These are phyloP conservation scores for Candida coleopterorum DNA, from an alignment of 805 yeast species.

Conservation along the genomic window DNA sequence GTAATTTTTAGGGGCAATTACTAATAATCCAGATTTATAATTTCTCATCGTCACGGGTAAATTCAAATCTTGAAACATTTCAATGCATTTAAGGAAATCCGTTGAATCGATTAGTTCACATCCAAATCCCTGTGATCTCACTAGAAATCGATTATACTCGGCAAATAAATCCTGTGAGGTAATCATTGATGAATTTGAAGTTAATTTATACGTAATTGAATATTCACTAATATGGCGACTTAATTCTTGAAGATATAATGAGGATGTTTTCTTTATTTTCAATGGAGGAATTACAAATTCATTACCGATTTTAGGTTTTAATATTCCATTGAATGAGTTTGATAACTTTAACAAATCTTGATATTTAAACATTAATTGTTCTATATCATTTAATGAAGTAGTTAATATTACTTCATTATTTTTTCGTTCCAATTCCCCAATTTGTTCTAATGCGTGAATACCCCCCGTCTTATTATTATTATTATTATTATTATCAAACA, in stretches of 20 bases:
- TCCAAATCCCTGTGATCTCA: conserved; percentile 42
- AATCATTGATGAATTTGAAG: conserved; percentile 31
- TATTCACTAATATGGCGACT: conserved; percentile 79
- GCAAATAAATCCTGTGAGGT: conserved; percentile 41
- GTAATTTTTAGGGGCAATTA: conserved; percentile 22
- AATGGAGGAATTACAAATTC: conserved; percentile 24
- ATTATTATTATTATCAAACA: conserved; percentile 2
- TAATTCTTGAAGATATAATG: conserved; percentile 56
- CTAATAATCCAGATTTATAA: conserved; percentile 32
- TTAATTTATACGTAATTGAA: conserved; percentile 32
- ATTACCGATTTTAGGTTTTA: conserved; percentile 3
- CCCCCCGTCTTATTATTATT: conserved; percentile 39
- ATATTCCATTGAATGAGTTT: conserved; percentile 34
- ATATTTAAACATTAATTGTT: conserved; percentile 73
- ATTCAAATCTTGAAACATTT: conserved; percentile 48
- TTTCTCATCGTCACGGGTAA: conserved; percentile 48
- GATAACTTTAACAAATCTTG: conserved; percentile 63
- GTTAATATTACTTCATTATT: conserved; percentile 59
- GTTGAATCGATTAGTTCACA: conserved; percentile 64
- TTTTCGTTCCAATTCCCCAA: conserved; percentile 49
- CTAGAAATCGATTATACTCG: conserved; percentile 33
- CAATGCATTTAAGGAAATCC: conserved; percentile 62
- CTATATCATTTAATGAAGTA: conserved; percentile 70
- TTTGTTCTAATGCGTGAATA: conserved; percentile 61
- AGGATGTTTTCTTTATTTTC: conserved; percentile 28